Evolutionary conservation across 148 eudicot genomes (phyloP), one percentile per base, ranked within the genome.

Genomic region (Heliamphora exappendiculata): DNA sequence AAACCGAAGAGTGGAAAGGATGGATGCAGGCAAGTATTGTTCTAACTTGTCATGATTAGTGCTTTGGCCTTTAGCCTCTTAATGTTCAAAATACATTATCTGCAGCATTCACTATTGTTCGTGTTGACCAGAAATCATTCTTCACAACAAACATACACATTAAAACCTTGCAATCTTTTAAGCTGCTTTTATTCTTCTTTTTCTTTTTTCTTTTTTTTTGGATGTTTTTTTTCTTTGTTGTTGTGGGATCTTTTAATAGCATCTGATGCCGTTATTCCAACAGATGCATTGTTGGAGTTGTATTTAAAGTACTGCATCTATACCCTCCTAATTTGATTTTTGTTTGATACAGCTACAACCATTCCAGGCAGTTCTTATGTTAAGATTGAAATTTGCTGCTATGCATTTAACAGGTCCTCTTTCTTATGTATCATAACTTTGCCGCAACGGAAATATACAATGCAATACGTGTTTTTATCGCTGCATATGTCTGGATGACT

Each of bases 1-100:
- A 93, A 81, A 93, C 97, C 76, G 98, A 93, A 78, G 98, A 93
- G 85, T 93, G 98, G 98, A 93, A 91, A 83, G 98, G 98, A 84
- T 89, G 89, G 88, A 93, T 93, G 98, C 98, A 93, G 98, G 98
- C 91, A 88, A 87, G 91, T 82, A 26, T 70, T 67, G 22, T 60
- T 7, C n/a, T 74, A 36, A 4, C 9, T 41, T 68, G 12, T 7
- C 34, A 31, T 42, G 1, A n/a, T n/a, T n/a, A n/a, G n/a, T n/a
- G 1, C 39, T 4, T 45, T 42, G 8, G 47, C 51, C 10, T 51
- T 64, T 49, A 76, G 69, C 70, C 51, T 31, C 45, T 16, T 62
- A 74, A 19, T 74, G 39, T 74, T 74, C 8, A n/a, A n/a, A n/a
- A n/a, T n/a, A n/a, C n/a, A n/a, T n/a, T n/a, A n/a, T n/a, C n/a